Base-by-base conservation (phyloP, 164 flowering plant species). In the Kalanchoe fedtschenkoi region DNA sequence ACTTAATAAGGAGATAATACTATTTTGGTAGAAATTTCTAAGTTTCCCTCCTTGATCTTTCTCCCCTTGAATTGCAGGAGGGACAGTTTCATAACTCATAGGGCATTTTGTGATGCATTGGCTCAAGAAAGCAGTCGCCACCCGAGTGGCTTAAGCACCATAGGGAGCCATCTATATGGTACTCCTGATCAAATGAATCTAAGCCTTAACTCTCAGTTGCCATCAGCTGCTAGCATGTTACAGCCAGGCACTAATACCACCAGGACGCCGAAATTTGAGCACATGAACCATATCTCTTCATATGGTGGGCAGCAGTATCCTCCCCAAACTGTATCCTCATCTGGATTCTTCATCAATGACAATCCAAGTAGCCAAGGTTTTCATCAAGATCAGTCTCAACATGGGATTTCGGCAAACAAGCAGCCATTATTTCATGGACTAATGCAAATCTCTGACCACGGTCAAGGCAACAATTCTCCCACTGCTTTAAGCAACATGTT, bases 71-170 rank as follows among this genome's bases (percentile, higher is more conserved):
- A 10, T 68, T 75, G 74, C 83, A 90, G 97, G 85, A 80, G 95
- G 9, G 97, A 90, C 65, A 87, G 97, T 70, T 87, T 88, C 78
- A 83, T 90, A 66, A 87, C 97, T 14, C 97, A 90, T 66, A 74
- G 97, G 51, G 97, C 97, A 21, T 90, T 90, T 66, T 90, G 97
- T 60, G 97, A 90, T 66, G 95, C 97, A 38, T 72, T 90, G 64
- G 89, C 92, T 56, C 95, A 90, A 67, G 97, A 90, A 67, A 86
- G 80, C 65, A 89, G 87, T 14, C 77, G 89, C 66, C 81, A 81
- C 47, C 86, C 90, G 0, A 60, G 79, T 3, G 75, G 73, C 62
- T 63, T 87, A n/a, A 78, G 29, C 77, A 58, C 80, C 65, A 75
- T 85, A 30, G 87, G 84, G 1, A 78, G 77, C 65, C 87, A 83